Base-by-base conservation (phyloP, 805 yeast genomes). In the Alloascoidea hylecoeti region DNA sequence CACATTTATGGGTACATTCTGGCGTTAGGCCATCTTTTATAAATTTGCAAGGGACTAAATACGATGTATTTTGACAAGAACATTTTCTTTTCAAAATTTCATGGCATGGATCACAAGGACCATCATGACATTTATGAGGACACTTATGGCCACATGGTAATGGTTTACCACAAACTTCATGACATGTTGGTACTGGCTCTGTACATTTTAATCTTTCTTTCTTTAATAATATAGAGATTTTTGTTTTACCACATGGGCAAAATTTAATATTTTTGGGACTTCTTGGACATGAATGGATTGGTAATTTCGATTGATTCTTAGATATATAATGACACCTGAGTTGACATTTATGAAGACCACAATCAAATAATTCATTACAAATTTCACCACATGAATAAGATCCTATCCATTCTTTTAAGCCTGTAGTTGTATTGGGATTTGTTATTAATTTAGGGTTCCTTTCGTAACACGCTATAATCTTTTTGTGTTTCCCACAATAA, bases 151-250 rank as follows among this genome's bases (percentile, higher is more conserved):
- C 95, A 61, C 96, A 86, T 0, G 64, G 55, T 32, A 84, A 54
- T 4, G 40, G 38, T 52, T 79, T 81, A 3, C 67, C 77, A 56
- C 96, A 86, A 0, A 57, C 56, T 3, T 63, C 49, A 4, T 65
- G 75, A 59, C 96, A 86, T 5, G 77, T 72, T 3, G 95, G 92
- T 28, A 85, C 66, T 1, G 85, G 79, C 44, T 84, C 95, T 1
- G 79, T 63, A 56, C 96, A 86, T 18, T 64, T 57, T 0, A 46
- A 47, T 44, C 96, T 66, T 9, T 57, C 53, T 4, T 51, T 44
- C 13, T n/a, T 23, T 3, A 57, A 49, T 12, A 68, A 41, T 1
- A 61, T 61, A 1, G 50, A 50, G 5, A 78, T 61, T 3, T 50
- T 46, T 2, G 74, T 67, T 49, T 78, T 75, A 1, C 95, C 95